phyloP scores from a whole-genome alignment of 2,329 filamentous ascomycete species.

The Keithomyces neogunnii region DNA sequence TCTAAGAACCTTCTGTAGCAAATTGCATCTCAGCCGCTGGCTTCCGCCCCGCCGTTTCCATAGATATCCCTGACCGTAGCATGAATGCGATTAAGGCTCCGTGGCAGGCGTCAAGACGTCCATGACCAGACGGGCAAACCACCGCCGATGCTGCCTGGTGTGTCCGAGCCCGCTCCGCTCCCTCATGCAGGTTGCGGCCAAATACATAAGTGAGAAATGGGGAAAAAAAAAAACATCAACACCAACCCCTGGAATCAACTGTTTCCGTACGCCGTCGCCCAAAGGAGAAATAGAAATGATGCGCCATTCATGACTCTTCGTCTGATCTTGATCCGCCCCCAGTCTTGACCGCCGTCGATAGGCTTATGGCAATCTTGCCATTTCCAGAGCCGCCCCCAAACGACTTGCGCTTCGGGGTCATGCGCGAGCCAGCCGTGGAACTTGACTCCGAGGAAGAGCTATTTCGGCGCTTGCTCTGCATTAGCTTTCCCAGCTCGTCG shows the following conservation, averaged over 20 bases:
- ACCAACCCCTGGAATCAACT: not conserved
- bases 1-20: no score
- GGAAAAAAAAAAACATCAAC: not conserved
- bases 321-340: slow-evolving; percentile 28
- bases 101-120: not conserved
- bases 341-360: slow-evolving; percentile 38
- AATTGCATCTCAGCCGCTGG: no score
- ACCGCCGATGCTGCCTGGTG: no score
- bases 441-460: slow-evolving; percentile 42
- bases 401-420: slow-evolving; percentile 27
- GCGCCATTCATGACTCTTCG: slow-evolving; percentile 25
- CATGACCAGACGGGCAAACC: no score
- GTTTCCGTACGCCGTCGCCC: slow-evolving; percentile 12
- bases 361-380: slow-evolving; percentile 50
- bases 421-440: slow-evolving; percentile 24
- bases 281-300: not conserved
- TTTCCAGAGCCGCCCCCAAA: slow-evolving; percentile 33
- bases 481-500: slow-evolving; percentile 80
- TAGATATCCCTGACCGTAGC: no score
- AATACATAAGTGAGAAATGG: not conserved
- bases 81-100: not conserved
- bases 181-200: not conserved
- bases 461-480: slow-evolving; percentile 54
- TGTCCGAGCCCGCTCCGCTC: not conserved
- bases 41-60: no score